Conservation (phyloP, 2,329 filamentous ascomycete species). For the Exserohilum turcica region DNA sequence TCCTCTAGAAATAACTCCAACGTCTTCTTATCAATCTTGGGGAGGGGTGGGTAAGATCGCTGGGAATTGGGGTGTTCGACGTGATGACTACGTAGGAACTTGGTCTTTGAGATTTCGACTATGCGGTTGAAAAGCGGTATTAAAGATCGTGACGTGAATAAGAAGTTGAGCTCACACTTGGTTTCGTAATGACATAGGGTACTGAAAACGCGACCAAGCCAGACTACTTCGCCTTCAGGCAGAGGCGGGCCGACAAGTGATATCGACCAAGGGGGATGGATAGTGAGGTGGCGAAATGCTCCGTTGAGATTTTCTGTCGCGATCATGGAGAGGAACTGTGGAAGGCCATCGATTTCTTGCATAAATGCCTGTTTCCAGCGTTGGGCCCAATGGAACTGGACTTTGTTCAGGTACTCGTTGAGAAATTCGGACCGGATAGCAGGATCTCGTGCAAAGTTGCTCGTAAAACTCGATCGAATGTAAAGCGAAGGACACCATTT, state of each 20-base stretch:
- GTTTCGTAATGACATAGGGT: neutral
- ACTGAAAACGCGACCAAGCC: neutral
- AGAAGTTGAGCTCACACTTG: neutral
- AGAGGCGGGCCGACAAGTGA: fast-evolving
- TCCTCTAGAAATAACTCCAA: neutral
- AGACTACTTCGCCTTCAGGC: neutral
- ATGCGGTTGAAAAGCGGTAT: neutral
- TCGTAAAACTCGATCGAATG: neutral
- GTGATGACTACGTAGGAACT: neutral
- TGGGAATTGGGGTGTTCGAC: neutral
- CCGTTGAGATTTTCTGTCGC: neutral
- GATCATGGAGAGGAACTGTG: neutral
- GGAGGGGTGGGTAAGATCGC: neutral
- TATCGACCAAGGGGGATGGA: neutral
- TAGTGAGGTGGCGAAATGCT: neutral
- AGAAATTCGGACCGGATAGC: neutral
- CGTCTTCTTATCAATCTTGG: neutral
- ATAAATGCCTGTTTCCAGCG: no score
- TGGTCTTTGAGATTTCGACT: neutral
- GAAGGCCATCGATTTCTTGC: neutral
- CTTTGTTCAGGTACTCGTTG: neutral
- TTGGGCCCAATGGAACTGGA: neutral
- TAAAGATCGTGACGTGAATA: neutral
- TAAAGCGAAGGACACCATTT: no score
- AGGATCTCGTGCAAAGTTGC: neutral